Evolutionary conservation across 306 rosid genomes (phyloP), one percentile per base, ranked within the genome.

Genomic region (Abrus precatorius): DNA sequence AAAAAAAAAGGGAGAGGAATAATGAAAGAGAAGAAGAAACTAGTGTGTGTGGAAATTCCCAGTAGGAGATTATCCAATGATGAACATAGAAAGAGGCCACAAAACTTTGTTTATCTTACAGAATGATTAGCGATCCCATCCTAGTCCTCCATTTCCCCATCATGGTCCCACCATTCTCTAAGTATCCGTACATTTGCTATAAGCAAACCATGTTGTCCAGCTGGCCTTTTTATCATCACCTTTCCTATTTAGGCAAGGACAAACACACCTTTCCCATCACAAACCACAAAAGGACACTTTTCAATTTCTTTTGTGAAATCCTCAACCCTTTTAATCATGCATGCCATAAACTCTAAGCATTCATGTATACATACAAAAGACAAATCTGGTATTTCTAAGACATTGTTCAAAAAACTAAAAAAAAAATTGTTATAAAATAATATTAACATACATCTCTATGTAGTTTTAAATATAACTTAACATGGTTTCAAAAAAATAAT

Each of bases 181-280:
- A 43, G 0, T 3, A 41, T 50, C 85, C 76, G 75, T 86, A 76
- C 81, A 76, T 47, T 55, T 57, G 47, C 71, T 66, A 75, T 71
- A 5, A 66, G 36, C 47, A 80, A 5, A 60, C 47, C 76, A 73
- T 84, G 84, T 80, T 80, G 44, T 79, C 78, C 77, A 84, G 81
- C 84, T 86, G 73, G 55, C 73, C 40, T 60, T 65, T 20, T 61
- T 57, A 74, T 72, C 40, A 55, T 83, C 32, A 47, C 30, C 29
- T 84, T 86, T 84, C 90, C 82, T 20, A 76, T 80, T 86, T 77
- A 30, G 84, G 90, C 61, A 86, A 74, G 62, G 67, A 83, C 68
- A 67, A 72, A 38, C 61, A 11, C 57, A 0, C 41, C 69, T 68
- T 71, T 66, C 75, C 47, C 72, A 32, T 74, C 76, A 38, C 52